Evolutionary conservation across 495 filamentous ascomycete species (phyloP).

Genomic region (Margaritispora aquatica): DNA sequence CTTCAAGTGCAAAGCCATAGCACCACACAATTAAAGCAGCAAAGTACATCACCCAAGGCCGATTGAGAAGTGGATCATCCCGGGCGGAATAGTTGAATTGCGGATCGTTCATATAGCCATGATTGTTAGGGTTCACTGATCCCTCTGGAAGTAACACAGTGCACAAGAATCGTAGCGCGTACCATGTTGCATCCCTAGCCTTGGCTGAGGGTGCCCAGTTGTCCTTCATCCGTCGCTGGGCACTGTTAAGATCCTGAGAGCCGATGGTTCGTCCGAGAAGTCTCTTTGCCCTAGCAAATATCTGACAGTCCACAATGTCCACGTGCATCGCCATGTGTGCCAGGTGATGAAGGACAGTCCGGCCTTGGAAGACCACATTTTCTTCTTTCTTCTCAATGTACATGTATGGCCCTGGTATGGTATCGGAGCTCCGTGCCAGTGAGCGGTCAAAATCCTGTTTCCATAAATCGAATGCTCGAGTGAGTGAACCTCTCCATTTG

Average conservation of each 20-base stretch:
- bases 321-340: constrained; percentile 99
- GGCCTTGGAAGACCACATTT: constrained; percentile 77
- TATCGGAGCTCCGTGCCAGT: constrained; percentile 40
- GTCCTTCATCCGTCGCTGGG: constrained; percentile 78
- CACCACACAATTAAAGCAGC: constrained; percentile 90
- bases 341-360: constrained; percentile 84
- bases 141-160: constrained; percentile 64
- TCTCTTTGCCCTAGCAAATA: constrained; percentile 81
- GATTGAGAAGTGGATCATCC: constrained; percentile 85
- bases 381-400: constrained; percentile 49
- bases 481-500: constrained; percentile 86
- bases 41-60: constrained; percentile 97
- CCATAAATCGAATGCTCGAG: constrained; percentile 92
- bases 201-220: constrained; percentile 89
- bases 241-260: constrained; percentile 69
- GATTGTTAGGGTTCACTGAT: constrained; percentile 16
- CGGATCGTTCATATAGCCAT: constrained; percentile 11
- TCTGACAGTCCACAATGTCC: constrained; percentile 95
- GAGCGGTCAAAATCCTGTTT: constrained; percentile 87
- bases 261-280: constrained; percentile 84
- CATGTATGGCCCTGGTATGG: constrained; percentile 32
- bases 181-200: constrained; percentile 89
- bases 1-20: constrained; percentile 90
- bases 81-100: constrained; percentile 63
- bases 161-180: constrained; percentile 80